phyloP scores from a whole-genome alignment of 495 filamentous ascomycete species.

The Aspergillus sclerotioniger region DNA sequence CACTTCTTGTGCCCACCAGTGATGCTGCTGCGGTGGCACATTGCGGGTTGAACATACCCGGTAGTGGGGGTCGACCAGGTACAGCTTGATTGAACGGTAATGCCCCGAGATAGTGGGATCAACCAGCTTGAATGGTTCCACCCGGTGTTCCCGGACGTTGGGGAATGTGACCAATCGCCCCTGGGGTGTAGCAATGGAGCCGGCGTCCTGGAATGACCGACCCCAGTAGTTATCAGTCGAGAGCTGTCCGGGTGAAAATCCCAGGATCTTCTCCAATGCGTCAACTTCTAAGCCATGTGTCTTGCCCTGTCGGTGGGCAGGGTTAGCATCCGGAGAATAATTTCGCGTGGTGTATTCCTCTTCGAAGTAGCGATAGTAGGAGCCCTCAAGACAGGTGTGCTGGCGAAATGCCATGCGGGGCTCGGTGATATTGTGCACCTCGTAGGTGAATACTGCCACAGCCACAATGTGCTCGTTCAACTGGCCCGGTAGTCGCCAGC shows the following conservation, averaged over 20 bases:
- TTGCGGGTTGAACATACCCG: conserved; percentile 18
- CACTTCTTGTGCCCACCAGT: conserved; percentile 17
- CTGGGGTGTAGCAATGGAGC: conserved; percentile 3
- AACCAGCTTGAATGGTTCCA: conserved; percentile 7
- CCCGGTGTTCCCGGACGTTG: conserved; percentile 6
- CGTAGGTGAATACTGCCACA: conserved; percentile 4
- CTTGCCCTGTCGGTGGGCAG: not conserved
- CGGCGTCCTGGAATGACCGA: not conserved
- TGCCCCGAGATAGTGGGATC: conserved; percentile 7
- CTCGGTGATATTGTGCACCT: conserved; percentile 8
- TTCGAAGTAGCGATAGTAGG: not conserved
- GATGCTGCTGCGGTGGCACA: conserved; percentile 16
- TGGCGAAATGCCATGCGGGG: conserved; percentile 11
- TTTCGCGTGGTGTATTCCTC: not conserved
- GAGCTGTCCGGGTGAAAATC: not conserved
- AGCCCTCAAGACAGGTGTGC: not conserved
- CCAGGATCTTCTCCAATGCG: not conserved
- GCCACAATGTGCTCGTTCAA: conserved; percentile 12
- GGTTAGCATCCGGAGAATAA: not conserved
- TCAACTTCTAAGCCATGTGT: not conserved
- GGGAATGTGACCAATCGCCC: conserved; percentile 13
- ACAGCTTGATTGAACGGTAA: conserved; percentile 1
- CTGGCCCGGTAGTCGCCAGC: conserved; percentile 8
- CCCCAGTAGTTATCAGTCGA: not conserved
- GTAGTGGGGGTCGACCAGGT: conserved; percentile 17